phyloP scores from a whole-genome alignment of 2,329 filamentous ascomycete genomes.

The Cladorrhinum sp. region DNA sequence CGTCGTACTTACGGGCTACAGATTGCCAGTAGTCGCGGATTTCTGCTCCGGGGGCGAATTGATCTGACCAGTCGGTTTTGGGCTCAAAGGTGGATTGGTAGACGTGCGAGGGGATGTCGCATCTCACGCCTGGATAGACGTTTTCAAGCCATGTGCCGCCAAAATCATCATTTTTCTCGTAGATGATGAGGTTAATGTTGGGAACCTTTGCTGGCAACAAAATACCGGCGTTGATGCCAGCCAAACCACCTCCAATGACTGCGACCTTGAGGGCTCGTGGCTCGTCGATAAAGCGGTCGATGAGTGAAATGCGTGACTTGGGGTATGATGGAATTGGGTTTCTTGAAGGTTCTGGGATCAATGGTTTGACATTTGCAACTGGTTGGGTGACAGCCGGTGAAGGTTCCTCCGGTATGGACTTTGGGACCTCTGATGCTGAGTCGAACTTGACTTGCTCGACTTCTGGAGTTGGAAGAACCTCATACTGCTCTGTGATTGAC shows the following conservation, averaged over 20 bases:
- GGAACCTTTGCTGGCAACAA: conserved; percentile 68
- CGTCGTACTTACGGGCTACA: conserved; percentile 60
- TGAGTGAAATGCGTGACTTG: conserved; percentile 28
- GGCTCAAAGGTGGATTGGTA: conserved; percentile 68
- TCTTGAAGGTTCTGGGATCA: background rate
- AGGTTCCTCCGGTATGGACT: background rate
- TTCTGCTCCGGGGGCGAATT: conserved; percentile 64
- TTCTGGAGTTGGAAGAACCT: conserved; percentile 1
- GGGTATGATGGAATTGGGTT: conserved; percentile 16
- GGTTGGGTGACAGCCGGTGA: background rate
- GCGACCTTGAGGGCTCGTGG: conserved; percentile 51
- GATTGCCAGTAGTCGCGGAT: conserved; percentile 66
- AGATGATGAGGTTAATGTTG: conserved; percentile 61
- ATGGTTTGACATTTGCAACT: background rate
- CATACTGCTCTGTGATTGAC: conserved; percentile 9
- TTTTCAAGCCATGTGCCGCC: conserved; percentile 57
- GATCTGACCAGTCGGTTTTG: conserved; percentile 66
- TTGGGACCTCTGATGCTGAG: background rate
- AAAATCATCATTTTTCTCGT: conserved; percentile 66
- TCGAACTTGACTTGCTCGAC: background rate
- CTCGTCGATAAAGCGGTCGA: conserved; percentile 45
- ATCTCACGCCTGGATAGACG: conserved; percentile 62
- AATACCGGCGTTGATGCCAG: conserved; percentile 62
- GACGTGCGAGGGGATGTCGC: conserved; percentile 67
- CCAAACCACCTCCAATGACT: conserved; percentile 62